Percentiles rank a stretch among this genome's conserved stretches.
phyloP scores from a whole-genome alignment of 139 green algal genomes.

The Pleodorina starrii region DNA sequence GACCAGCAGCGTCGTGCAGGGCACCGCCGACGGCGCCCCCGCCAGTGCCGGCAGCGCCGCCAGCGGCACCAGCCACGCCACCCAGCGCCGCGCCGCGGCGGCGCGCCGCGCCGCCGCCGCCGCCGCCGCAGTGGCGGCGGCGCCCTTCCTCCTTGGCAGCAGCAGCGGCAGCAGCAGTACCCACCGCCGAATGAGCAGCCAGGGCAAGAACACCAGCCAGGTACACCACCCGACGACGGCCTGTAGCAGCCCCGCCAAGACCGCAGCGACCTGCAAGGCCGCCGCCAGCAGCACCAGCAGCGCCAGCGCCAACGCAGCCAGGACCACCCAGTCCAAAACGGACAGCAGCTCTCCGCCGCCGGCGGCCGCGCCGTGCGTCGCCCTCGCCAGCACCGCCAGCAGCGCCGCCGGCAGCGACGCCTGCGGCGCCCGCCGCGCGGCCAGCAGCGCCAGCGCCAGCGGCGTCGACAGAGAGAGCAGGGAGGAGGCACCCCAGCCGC shows the following conservation, averaged over 20 bases:
- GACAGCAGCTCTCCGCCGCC: background rate
- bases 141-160: background rate
- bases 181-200: background rate
- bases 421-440: background rate
- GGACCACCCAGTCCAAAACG: background rate
- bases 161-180: too few species aligned
- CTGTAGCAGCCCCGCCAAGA: background rate
- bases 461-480: background rate
- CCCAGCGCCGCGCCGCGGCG: background rate
- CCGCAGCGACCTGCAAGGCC: background rate
- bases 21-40: background rate
- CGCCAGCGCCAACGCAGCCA: constrained; percentile 11
- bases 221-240: background rate
- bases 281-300: background rate
- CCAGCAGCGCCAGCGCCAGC: background rate
- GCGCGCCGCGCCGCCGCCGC: background rate
- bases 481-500: background rate
- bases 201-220: background rate
- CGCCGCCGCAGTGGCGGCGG: background rate
- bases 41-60: background rate
- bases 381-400: background rate
- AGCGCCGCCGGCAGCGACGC: background rate
- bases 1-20: background rate
- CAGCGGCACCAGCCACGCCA: background rate
- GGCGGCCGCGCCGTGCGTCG: background rate